These are phyloP conservation scores for Nannochloropsis gaditana DNA, from an alignment of 108 stramenopile species.

Conservation along the genomic window DNA sequence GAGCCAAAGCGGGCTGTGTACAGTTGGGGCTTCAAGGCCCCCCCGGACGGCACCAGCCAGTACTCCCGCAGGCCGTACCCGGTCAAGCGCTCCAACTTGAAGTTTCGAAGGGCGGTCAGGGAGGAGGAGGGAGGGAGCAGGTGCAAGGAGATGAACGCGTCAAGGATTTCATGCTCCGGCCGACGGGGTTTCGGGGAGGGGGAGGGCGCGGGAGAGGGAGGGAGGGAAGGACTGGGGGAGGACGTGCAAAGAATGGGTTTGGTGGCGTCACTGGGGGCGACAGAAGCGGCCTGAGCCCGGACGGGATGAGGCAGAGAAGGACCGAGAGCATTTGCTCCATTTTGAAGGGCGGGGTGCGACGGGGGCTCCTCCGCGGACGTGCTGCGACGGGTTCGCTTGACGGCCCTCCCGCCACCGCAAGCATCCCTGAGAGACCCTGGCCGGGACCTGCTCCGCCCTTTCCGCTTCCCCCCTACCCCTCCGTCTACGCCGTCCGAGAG, in stretches of 20 bases:
- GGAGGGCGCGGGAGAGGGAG: background rate
- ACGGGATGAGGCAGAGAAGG: background rate
- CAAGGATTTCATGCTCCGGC: background rate
- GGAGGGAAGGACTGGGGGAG: background rate
- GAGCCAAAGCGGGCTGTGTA: background rate
- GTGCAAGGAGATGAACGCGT: background rate
- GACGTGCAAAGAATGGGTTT: background rate
- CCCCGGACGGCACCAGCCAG: background rate
- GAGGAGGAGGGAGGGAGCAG: background rate
- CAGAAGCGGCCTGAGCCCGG: background rate
- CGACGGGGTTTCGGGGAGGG: background rate
- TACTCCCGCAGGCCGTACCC: background rate
- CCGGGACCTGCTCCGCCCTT: background rate
- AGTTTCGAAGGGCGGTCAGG: slow-evolving; percentile 7
- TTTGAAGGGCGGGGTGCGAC: too few species aligned
- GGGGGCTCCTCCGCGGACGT: too few species aligned
- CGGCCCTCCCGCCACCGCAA: too few species aligned
- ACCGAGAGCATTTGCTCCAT: too few species aligned
- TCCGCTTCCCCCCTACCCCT: background rate
- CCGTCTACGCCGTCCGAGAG: background rate
- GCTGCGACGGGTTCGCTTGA: too few species aligned
- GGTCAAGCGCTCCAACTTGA: background rate
- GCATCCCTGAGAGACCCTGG: too few species aligned
- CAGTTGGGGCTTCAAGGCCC: background rate
- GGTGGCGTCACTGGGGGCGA: background rate